Percentiles rank a stretch among this genome's conserved stretches.
Evolutionary conservation across 306 rosid species (phyloP).

Genomic region (Oemleria cerasiformis): DNA sequence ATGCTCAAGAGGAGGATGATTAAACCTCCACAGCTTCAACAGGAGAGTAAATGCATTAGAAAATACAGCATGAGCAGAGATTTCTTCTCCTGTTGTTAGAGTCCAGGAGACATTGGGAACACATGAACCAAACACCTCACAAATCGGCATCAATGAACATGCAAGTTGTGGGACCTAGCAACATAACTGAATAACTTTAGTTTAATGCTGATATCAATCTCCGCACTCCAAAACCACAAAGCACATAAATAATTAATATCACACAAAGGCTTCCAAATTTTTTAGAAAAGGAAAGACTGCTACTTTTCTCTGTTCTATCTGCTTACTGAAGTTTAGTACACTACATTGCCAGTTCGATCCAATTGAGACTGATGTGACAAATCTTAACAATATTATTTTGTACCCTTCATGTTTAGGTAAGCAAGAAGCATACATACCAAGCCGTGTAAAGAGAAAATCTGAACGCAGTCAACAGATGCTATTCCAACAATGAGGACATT

Average conservation of each 20-base stretch:
- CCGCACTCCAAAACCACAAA: neutral
- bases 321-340: neutral
- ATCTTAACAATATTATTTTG: conserved; percentile 4
- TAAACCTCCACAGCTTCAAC: conserved; percentile 87
- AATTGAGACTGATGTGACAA: neutral
- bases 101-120: conserved; percentile 77
- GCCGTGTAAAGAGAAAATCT: conserved; percentile 90
- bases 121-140: conserved; percentile 97
- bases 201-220: neutral
- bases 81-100: conserved; percentile 69
- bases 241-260: neutral
- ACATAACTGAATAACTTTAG: conserved; percentile 16
- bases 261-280: neutral
- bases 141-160: conserved; percentile 94
- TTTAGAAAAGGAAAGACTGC: neutral
- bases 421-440: conserved; percentile 53
- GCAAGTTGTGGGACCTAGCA: conserved; percentile 94
- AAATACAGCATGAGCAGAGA: conserved; percentile 90
- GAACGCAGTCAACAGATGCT: conserved; percentile 85
- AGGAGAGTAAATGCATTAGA: conserved; percentile 95
- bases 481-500: conserved; percentile 81
- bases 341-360: neutral
- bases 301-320: neutral
- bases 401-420: neutral
- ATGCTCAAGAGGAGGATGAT: conserved; percentile 89